Evolutionary conservation across 208 protist species (phyloP), one percentile per base, ranked within the genome.

Genomic region (Crithidia bombi): DNA sequence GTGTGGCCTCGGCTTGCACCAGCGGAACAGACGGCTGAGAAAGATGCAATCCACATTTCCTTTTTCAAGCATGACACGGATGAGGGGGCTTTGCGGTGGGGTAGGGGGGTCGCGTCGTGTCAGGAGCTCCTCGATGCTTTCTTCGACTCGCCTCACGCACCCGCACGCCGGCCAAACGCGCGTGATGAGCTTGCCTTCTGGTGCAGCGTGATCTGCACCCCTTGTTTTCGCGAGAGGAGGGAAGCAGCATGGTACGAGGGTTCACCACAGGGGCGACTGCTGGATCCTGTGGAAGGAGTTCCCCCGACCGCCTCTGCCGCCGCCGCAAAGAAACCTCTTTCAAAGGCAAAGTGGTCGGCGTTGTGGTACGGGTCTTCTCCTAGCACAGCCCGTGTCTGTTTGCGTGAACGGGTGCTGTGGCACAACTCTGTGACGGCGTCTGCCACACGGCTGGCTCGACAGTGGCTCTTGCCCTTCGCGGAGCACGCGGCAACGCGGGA

Each of bases 121-220:
- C 52, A 10, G 12, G 39, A 19, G 35, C 52, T 75, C 32, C 39
- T 75, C 1, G 54, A 68, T 23, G 69, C 61, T 4, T 62, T 75
- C 30, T 26, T 75, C 23, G 25, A 25, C 5, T 66, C 50, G 15
- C 33, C 50, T 19, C 51, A 74, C 33, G 39, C 59, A 10, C 69
- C 69, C 1, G 19, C 44, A 0, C 58, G 56, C 21, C 56, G 14
- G 23, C 26, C 41, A 41, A 36, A 63, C 39, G 36, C 39, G 5
- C 15, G 25, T 12, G 35, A 43, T n/a, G 39, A 33, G 14, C 39
- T 63, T 19, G 36, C n/a, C 5, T 49, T 63, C 17, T 63, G 56
- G 56, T 63, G 56, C 14, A 15, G 21, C 14, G 56, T 49, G 0
- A 15, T 63, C 23, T 63, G 56, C 39, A 33, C 38, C 6, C 32